Percentiles rank a stretch among this genome's conserved stretches.
Conservation (phyloP, 345 rosid genomes). For the Acer campestre region DNA sequence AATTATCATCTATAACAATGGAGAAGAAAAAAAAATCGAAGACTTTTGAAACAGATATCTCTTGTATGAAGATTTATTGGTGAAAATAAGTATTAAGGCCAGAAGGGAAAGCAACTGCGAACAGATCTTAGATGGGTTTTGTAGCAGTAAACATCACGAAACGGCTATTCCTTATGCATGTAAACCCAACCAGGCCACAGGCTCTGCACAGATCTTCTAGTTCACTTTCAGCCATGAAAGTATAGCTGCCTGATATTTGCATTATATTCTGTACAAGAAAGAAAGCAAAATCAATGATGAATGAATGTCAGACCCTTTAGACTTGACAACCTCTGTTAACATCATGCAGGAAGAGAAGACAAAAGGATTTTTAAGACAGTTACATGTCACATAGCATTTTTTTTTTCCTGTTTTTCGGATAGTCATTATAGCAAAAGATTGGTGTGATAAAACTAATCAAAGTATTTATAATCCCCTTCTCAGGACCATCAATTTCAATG, state of each 20-base stretch:
- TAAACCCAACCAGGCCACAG: conserved; percentile 72
- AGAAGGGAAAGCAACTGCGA: neutral
- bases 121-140: conserved; percentile 48
- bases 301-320: neutral
- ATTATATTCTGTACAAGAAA: conserved; percentile 39
- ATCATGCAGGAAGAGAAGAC: neutral
- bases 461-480: neutral
- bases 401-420: neutral
- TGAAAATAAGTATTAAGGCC: neutral
- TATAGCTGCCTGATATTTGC: conserved; percentile 52
- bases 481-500: neutral
- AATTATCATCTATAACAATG: too few species aligned
- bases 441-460: neutral
- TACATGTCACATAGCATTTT: neutral
- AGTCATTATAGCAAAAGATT: neutral
- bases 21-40: too few species aligned
- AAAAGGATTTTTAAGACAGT: too few species aligned
- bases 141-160: conserved; percentile 82
- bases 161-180: conserved; percentile 48
- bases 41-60: neutral
- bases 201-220: conserved; percentile 79
- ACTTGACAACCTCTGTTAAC: too few species aligned
- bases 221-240: conserved; percentile 65
- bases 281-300: neutral
- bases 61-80: neutral